Evolutionary conservation across 2,329 filamentous ascomycete genomes (phyloP).

Genomic region (Diplodia sapinea): DNA sequence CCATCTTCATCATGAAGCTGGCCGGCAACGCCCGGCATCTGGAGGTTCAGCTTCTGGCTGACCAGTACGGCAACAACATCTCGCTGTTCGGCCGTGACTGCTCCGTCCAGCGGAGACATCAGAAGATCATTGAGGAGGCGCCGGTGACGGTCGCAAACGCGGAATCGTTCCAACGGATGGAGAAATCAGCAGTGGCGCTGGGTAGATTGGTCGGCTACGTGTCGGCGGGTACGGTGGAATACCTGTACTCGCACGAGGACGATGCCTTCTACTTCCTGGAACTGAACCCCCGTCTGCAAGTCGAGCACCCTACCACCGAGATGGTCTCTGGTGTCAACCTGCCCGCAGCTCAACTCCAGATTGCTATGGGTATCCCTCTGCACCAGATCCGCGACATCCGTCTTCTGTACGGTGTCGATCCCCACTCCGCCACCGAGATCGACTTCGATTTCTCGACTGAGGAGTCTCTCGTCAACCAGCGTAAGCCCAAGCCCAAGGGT

Average conservation of each 20-base stretch:
- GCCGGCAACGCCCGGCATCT: constrained; percentile 95
- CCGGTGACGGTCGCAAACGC: constrained; percentile 94
- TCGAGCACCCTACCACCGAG: constrained; percentile 98
- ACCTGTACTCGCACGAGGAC: constrained; percentile 95
- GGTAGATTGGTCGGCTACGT: constrained; percentile 96
- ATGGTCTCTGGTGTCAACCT: constrained; percentile 99
- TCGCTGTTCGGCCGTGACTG: constrained; percentile 98
- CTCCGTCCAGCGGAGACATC: constrained; percentile 96
- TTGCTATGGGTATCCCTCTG: constrained; percentile 97
- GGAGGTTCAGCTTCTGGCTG: constrained; percentile 95
- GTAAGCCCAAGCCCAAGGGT: constrained; percentile 89
- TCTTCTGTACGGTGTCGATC: constrained; percentile 93
- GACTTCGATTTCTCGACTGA: constrained; percentile 96
- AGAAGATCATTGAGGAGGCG: constrained; percentile 99
- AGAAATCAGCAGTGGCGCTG: constrained; percentile 91
- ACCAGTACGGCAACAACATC: constrained; percentile 99
- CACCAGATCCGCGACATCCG: constrained; percentile 96
- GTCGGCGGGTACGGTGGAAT: constrained; percentile 97
- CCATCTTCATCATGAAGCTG: constrained; percentile 99
- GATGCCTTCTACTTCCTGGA: constrained; percentile 99
- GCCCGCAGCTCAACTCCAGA: constrained; percentile 94
- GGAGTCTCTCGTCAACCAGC: constrained; percentile 81
- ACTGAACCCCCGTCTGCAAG: constrained; percentile 97
- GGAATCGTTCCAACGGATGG: constrained; percentile 92
- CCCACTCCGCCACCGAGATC: constrained; percentile 82